Evolutionary conservation across 1,284 basidiomycete species (phyloP).

Genomic region (Irpex sp.): DNA sequence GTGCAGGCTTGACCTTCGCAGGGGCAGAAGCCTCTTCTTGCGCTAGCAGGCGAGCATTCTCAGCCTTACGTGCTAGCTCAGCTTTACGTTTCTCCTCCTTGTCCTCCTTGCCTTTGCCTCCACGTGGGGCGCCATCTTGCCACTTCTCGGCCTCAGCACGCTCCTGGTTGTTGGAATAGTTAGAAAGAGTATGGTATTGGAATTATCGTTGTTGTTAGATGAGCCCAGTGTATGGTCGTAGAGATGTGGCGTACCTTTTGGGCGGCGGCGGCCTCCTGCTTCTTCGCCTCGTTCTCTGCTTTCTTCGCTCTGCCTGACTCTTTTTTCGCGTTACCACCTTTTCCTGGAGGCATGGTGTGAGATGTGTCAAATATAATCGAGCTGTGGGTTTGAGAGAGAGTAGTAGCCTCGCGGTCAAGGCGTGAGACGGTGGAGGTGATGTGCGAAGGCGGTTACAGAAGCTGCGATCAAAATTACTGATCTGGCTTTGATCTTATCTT

Average conservation of each 20-base stretch:
- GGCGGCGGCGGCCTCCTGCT: constrained; percentile 53
- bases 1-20: constrained; percentile 60
- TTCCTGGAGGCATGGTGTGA: constrained; percentile 66
- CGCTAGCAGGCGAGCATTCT: constrained; percentile 72
- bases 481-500: constrained; percentile 10
- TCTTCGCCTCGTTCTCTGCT: constrained; percentile 87
- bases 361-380: neutral
- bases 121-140: constrained; percentile 61
- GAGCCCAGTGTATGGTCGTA: constrained; percentile 4
- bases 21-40: constrained; percentile 80
- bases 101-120: constrained; percentile 64
- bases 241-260: constrained; percentile 46
- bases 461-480: neutral
- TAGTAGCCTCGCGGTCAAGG: neutral
- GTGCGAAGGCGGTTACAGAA: neutral
- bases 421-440: neutral
- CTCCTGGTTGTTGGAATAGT: constrained; percentile 43
- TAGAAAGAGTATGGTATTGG: too few relatives aligned
- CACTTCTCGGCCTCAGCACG: constrained; percentile 78
- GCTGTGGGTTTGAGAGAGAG: neutral
- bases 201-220: neutral
- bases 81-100: constrained; percentile 75
- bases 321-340: constrained; percentile 87
- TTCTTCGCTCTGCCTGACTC: constrained; percentile 87
- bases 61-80: constrained; percentile 72